These are phyloP conservation scores for Metarhizium album DNA, from an alignment of 2,329 filamentous ascomycete species.

Conservation along the genomic window DNA sequence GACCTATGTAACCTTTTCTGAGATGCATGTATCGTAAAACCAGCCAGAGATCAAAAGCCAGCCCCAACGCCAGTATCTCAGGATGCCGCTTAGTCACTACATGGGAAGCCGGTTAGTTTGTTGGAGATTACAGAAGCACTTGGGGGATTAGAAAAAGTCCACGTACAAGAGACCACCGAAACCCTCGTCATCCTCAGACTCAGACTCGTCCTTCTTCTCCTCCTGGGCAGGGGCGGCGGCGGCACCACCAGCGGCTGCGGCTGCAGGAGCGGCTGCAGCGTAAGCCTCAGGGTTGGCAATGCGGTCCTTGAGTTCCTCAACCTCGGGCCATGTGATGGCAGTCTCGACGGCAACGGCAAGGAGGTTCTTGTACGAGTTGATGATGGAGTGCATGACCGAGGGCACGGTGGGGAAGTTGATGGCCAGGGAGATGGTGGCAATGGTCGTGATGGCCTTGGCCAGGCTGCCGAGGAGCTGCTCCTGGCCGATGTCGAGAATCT, in stretches of 20 bases:
- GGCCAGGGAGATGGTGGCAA: conserved; percentile 85
- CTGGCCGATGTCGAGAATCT: conserved; percentile 88
- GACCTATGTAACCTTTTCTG: conserved; percentile 35
- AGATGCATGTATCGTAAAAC: conserved; percentile 33
- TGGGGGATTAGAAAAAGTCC: too few species aligned
- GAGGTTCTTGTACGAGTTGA: conserved; percentile 98
- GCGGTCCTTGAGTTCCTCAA: conserved; percentile 97
- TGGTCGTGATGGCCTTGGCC: conserved; percentile 69
- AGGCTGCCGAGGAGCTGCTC: conserved; percentile 83
- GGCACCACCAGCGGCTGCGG: conserved; percentile 43
- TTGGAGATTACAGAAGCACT: too few species aligned
- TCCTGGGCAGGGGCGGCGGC: conserved; percentile 46
- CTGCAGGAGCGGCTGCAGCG: conserved; percentile 68
- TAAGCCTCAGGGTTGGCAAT: conserved; percentile 98
- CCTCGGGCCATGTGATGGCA: conserved; percentile 89
- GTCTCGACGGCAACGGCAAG: conserved; percentile 83
- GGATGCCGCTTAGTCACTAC: conserved; percentile 41
- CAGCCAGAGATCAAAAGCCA: conserved; percentile 31
- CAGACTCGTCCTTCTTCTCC: conserved; percentile 56
- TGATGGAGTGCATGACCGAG: conserved; percentile 88
- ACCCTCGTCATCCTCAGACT: conserved; percentile 58
- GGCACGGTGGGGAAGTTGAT: conserved; percentile 92
- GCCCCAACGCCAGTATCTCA: conserved; percentile 26
- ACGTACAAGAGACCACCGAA: conserved; percentile 73
- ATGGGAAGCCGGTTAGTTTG: conserved; percentile 33